phyloP scores from a whole-genome alignment of 2,329 filamentous ascomycete genomes.

The Sporothrix pallida region DNA sequence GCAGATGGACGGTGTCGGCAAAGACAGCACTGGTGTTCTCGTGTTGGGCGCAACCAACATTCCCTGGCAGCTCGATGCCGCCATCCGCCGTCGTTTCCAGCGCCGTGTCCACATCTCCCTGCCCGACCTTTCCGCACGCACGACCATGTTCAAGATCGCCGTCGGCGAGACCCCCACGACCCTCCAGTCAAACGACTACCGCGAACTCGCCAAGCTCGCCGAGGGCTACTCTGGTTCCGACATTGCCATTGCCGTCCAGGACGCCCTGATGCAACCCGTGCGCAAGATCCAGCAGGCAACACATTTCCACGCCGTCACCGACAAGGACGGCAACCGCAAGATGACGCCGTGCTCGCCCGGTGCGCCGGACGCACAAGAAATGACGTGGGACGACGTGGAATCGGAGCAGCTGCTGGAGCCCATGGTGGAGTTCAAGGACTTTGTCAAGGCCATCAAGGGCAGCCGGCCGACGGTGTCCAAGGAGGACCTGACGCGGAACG shows the following conservation, averaged over 20 bases:
- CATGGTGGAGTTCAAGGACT: conserved; percentile 85
- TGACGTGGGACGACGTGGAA: conserved; percentile 89
- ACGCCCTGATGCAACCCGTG: conserved; percentile 96
- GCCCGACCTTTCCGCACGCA: conserved; percentile 83
- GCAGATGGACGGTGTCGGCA: conserved; percentile 98
- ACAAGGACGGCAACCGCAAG: conserved; percentile 66
- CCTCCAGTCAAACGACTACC: conserved; percentile 77
- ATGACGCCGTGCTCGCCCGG: conserved; percentile 93
- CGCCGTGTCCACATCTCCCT: conserved; percentile 93
- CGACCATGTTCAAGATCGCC: conserved; percentile 93
- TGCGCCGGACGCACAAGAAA: conserved; percentile 82
- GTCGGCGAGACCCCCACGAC: conserved; percentile 93
- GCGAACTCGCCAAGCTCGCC: conserved; percentile 77
- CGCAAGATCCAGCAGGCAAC: conserved; percentile 96
- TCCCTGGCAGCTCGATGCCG: conserved; percentile 96
- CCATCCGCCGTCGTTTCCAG: conserved; percentile 95
- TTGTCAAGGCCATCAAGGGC: conserved; percentile 86
- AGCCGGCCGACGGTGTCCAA: conserved; percentile 88
- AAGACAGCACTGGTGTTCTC: conserved; percentile 90
- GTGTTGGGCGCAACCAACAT: conserved; percentile 98
- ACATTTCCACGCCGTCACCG: conserved; percentile 88
- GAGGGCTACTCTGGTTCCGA: conserved; percentile 97
- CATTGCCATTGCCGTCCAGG: conserved; percentile 93
- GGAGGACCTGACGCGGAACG: conserved; percentile 81
- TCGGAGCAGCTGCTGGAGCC: conserved; percentile 86